Base-by-base conservation (phyloP, 495 filamentous ascomycete species). In the Aspergillus coremiiformis region DNA sequence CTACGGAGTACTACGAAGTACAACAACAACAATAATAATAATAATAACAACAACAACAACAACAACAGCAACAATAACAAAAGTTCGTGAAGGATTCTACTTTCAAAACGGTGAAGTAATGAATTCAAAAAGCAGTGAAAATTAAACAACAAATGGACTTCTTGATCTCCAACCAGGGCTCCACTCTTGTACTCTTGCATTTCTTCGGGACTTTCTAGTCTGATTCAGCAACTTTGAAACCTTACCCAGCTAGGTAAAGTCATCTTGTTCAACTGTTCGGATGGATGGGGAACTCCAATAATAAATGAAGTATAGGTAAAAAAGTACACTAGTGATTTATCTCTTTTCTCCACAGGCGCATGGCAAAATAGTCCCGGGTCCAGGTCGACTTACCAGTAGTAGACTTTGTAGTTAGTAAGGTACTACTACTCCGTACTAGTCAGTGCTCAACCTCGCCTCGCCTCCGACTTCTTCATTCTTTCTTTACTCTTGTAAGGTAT, bases 131-230 rank as follows among this genome's bases (percentile, higher is more conserved):
- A n/a, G n/a, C n/a, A n/a, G n/a, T n/a, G n/a, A n/a, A n/a, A n/a
- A n/a, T n/a, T n/a, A n/a, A n/a, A n/a, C n/a, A n/a, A 30, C 27
- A 11, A 9, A 30, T 30, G 27, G 27, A 30, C 27, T 30, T 7
- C 27, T 33, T 47, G 33, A 24, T 47, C 44, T 45, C 55, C 42
- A 44, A 30, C 51, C 49, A 50, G 32, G 50, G 52, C 54, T 52
- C 59, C 59, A 58, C 59, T 47, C 11, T 30, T n/a, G n/a, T n/a
- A n/a, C n/a, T n/a, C n/a, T 45, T 43, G 44, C 47, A 49, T 55
- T 55, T 54, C 48, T 57, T 61, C 59, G 59, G 59, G 53, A 54
- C 55, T 58, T 62, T 58, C 45, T 55, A 55, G 51, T 52, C 37
- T 57, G 48, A 47, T 47, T 52, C 35, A 50, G 4, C 27, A 33